phyloP scores from a whole-genome alignment of 441 rosid genomes.

The Populus trichocarpa region DNA sequence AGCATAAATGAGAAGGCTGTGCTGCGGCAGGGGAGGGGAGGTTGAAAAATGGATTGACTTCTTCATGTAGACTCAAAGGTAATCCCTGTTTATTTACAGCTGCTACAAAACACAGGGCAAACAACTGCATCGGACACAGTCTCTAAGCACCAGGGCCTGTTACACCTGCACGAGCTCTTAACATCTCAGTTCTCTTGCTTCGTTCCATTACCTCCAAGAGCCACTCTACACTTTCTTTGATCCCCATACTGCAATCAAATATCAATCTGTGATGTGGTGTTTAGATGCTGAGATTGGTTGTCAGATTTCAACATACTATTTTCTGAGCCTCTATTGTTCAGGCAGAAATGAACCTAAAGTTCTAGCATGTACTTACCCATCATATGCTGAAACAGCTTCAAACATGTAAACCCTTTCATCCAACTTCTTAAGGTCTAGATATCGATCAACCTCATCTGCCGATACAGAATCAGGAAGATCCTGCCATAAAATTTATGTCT shows the following conservation, averaged over 20 bases:
- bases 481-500: constrained; percentile 34
- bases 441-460: constrained; percentile 74
- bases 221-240: constrained; percentile 88
- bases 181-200: constrained; percentile 91
- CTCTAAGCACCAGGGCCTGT: constrained; percentile 37
- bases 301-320: neutral
- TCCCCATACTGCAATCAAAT: constrained; percentile 65
- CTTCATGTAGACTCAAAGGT: constrained; percentile 33
- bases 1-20: constrained; percentile 3
- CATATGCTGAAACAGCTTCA: constrained; percentile 87
- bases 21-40: neutral
- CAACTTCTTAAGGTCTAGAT: constrained; percentile 87
- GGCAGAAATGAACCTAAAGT: neutral
- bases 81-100: constrained; percentile 56
- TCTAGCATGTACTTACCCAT: constrained; percentile 57
- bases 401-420: constrained; percentile 89
- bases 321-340: neutral
- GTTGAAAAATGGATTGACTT: constrained; percentile 14
- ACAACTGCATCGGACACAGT: constrained; percentile 16
- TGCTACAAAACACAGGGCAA: constrained; percentile 33
- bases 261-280: neutral
- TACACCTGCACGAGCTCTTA: constrained; percentile 68
- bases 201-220: constrained; percentile 87
- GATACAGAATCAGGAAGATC: constrained; percentile 86
- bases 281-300: neutral